Percentiles rank a stretch among this genome's conserved stretches.
Conservation (phyloP, 1,284 basidiomycete genomes). For the Vanrija humicola region DNA sequence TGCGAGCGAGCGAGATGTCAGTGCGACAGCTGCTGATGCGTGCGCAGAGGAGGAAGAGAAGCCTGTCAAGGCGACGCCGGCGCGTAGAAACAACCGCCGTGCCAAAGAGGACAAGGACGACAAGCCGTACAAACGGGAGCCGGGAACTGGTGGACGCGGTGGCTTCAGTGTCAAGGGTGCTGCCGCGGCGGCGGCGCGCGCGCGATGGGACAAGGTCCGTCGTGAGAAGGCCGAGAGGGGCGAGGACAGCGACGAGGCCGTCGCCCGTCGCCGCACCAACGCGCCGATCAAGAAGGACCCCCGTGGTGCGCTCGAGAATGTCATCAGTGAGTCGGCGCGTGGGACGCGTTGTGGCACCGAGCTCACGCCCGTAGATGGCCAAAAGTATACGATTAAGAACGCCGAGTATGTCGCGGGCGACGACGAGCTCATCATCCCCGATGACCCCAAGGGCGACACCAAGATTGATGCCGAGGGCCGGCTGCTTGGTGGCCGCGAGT, state of each 20-base stretch:
- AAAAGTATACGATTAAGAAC: constrained; percentile 57
- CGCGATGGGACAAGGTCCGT: constrained; percentile 45
- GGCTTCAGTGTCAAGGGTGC: constrained; percentile 47
- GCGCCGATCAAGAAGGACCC: constrained; percentile 14
- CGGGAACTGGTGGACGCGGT: constrained; percentile 38
- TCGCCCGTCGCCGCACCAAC: constrained; percentile 1
- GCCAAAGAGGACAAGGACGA: constrained; percentile 14
- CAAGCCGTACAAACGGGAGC: constrained; percentile 30
- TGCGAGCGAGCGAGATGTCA: constrained; percentile 2
- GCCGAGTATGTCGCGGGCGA: constrained; percentile 72
- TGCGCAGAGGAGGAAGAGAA: constrained; percentile 13
- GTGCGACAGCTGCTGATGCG: constrained; percentile 4
- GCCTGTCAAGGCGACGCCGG: constrained; percentile 2
- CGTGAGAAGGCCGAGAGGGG: constrained; percentile 37
- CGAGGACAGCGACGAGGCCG: constrained; percentile 33
- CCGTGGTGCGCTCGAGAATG: constrained; percentile 23
- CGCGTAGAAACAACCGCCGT: constrained; percentile 1
- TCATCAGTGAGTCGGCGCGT: constrained; percentile 17
- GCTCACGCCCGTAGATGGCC: constrained; percentile 2
- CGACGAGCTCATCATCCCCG: constrained; percentile 80
- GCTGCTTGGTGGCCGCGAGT: constrained; percentile 76
- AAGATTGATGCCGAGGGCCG: constrained; percentile 86
- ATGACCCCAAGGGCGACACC: constrained; percentile 80
- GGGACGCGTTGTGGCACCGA: not conserved
- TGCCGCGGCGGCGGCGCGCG: constrained; percentile 43